Base-by-base conservation (phyloP, 2,329 filamentous ascomycete genomes). In the Colletotrichum orbiculare region DNA sequence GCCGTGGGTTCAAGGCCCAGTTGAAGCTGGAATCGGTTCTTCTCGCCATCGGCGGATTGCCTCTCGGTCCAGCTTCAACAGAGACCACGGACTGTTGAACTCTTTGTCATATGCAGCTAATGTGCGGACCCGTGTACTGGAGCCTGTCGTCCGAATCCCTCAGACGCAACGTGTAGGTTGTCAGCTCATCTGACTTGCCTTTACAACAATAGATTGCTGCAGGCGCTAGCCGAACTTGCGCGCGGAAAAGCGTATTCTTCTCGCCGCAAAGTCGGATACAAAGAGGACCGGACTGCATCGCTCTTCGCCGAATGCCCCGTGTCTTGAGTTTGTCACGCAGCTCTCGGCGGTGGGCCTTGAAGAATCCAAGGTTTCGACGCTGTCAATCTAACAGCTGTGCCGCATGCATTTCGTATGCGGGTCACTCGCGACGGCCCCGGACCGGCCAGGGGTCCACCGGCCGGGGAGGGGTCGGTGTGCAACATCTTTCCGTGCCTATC, bases 391-490 rank as follows among this genome's bases (percentile, higher is more conserved):
- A 52, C 54, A 53, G 54, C 47, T 58, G 54, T 59, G 54, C 60
- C 60, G 48, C 55, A 64, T 34, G 60, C 55, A 43, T 8, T 35
- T 37, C 17, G 54, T 42, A 63, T 63, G 60, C 47, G 54, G 60
- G 55, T 54, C 60, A 59, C 54, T 15, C 37, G 60, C 25, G 10
- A 50, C n/a, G 39, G 50, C 11, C 46, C 57, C 46, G 15, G 37
- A n/a, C 46, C 34, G 39, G 37, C 52, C 45, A 42, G 62, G 50
- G 58, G n/a, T 34, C 41, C 37, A 60, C 49, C 45, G 46, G n/a
- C 39, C 35, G 50, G 25, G 8, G 56, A 49, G 49, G 56, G 50
- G 50, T 61, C 10, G 35, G 49, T 39, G 62, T 25, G 25, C 25
- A 25, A 25, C 4, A 25, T 25, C 25, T 25, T 25, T 25, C 25